Percentiles rank a stretch among this genome's conserved stretches.
phyloP scores from a whole-genome alignment of 305 asterid genomes.

The Fraxinus sp. region DNA sequence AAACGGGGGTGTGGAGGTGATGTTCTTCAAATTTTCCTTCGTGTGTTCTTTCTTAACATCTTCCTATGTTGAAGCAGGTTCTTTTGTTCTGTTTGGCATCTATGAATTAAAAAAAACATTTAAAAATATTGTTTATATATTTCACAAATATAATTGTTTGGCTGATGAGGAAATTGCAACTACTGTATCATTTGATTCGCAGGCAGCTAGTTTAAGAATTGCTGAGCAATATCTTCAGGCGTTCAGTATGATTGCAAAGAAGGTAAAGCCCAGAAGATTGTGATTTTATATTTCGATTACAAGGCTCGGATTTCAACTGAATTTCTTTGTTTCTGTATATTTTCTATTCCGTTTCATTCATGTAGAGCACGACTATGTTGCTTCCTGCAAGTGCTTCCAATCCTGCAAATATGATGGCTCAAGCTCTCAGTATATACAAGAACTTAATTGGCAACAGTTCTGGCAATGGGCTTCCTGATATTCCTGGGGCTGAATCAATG shows the following conservation, averaged over 20 bases:
- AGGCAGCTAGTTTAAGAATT: constrained; percentile 90
- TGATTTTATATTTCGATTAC: background rate
- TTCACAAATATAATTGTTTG: background rate
- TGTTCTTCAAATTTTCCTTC: constrained; percentile 16
- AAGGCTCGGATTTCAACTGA: background rate
- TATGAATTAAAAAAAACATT: background rate
- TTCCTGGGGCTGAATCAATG: constrained; percentile 24
- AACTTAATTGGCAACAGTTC: constrained; percentile 25
- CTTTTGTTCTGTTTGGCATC: background rate
- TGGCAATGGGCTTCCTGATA: constrained; percentile 4
- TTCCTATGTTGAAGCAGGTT: background rate
- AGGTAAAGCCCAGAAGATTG: constrained; percentile 45
- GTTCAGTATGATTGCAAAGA: constrained; percentile 67
- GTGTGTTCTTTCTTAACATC: background rate
- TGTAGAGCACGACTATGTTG: constrained; percentile 71
- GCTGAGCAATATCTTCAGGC: constrained; percentile 94
- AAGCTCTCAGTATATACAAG: constrained; percentile 35
- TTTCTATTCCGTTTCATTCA: background rate
- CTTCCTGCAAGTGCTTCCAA: constrained; percentile 58
- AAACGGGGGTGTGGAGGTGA: constrained; percentile 75
- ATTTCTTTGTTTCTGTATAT: background rate
- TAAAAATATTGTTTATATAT: background rate
- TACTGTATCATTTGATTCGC: constrained; percentile 24
- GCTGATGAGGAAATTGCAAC: background rate
- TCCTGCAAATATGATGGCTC: constrained; percentile 33